Evolutionary conservation across 1,139 yeast species (phyloP).

Genomic region (Geotrichum phurueaensis): DNA sequence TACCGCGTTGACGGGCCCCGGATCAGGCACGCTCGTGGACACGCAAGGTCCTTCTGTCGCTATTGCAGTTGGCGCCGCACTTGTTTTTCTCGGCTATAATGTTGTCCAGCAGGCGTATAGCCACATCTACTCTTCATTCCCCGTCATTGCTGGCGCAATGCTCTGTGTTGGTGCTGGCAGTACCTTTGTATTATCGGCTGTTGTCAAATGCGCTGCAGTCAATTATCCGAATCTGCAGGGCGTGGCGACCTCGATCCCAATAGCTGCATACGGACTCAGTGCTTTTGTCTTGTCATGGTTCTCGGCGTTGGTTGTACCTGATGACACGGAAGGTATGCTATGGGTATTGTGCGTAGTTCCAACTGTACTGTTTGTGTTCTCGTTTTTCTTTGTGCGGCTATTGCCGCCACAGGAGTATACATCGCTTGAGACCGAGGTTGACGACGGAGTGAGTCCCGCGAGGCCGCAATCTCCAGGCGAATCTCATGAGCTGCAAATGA

Average conservation of each 20-base stretch:
- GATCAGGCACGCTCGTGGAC: conserved; percentile 58
- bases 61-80: conserved; percentile 29
- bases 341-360: conserved; percentile 33
- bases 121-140: conserved; percentile 23
- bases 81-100: conserved; percentile 33
- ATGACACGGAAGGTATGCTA: conserved; percentile 33
- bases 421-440: conserved; percentile 13
- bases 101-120: conserved; percentile 28
- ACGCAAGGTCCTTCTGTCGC: conserved; percentile 45
- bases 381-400: conserved; percentile 27
- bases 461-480: no score
- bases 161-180: conserved; percentile 37
- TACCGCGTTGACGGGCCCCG: conserved; percentile 53
- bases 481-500: no score
- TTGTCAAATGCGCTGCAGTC: conserved; percentile 41
- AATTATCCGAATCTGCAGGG: conserved; percentile 38
- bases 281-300: conserved; percentile 37
- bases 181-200: conserved; percentile 37
- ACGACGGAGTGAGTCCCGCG: no score
- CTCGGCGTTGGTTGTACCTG: conserved; percentile 30
- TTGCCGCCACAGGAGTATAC: conserved; percentile 17
- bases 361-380: conserved; percentile 25
- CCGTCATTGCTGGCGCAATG: conserved; percentile 30
- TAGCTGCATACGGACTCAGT: conserved; percentile 42
- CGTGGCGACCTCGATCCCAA: conserved; percentile 39